phyloP scores from a whole-genome alignment of 2,329 filamentous ascomycete genomes.

The Paecilomyces sp. region DNA sequence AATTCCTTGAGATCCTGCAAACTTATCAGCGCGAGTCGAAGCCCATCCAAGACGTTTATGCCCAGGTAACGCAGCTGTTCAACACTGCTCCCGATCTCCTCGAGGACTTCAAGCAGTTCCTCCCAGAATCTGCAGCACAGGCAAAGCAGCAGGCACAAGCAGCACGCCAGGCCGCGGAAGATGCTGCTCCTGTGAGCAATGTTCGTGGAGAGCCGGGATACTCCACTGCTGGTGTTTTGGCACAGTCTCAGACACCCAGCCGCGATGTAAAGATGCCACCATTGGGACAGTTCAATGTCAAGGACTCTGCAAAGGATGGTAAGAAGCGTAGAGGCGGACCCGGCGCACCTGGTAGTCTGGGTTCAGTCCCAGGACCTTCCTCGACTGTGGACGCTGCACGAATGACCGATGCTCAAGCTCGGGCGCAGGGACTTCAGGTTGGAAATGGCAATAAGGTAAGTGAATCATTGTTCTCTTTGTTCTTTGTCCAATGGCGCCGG shows the following conservation, averaged over 20 bases:
- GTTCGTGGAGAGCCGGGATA: constrained; percentile 48
- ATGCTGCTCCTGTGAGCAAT: constrained; percentile 60
- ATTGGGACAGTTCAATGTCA: constrained; percentile 84
- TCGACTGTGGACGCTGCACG: constrained; percentile 22
- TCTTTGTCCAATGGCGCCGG: not conserved
- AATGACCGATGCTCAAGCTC: constrained; percentile 25
- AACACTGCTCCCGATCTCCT: constrained; percentile 87
- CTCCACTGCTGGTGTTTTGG: constrained; percentile 30
- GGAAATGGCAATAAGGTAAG: constrained; percentile 47
- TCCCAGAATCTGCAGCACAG: constrained; percentile 78
- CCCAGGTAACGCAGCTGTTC: constrained; percentile 91
- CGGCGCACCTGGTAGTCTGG: constrained; percentile 25
- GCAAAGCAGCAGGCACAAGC: constrained; percentile 54
- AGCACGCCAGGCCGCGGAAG: constrained; percentile 58
- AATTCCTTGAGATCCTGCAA: constrained; percentile 95
- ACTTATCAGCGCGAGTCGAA: constrained; percentile 98
- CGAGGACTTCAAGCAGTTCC: constrained; percentile 97
- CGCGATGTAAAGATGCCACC: constrained; percentile 71
- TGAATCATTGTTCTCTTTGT: constrained; percentile 15
- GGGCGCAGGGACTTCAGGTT: constrained; percentile 29
- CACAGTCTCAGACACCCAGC: constrained; percentile 45
- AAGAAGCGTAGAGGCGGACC: constrained; percentile 73
- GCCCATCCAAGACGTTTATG: constrained; percentile 96
- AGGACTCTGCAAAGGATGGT: constrained; percentile 77
- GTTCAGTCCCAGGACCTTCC: constrained; percentile 25